These are phyloP conservation scores for Flaveria linearis DNA, from an alignment of 129 eudicot genomes.

Conservation along the genomic window DNA sequence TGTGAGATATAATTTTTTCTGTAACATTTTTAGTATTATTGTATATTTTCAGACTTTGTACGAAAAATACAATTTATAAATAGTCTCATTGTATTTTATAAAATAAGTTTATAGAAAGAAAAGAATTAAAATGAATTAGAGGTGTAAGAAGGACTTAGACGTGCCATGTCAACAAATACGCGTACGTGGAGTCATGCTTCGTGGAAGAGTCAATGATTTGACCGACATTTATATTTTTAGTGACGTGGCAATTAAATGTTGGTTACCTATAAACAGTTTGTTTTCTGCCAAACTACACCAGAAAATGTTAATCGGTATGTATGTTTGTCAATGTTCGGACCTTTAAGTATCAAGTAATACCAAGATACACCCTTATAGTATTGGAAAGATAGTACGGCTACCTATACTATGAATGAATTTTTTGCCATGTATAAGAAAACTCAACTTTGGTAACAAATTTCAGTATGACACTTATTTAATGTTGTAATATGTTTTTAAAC, in stretches of 20 bases:
- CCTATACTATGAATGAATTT: not conserved
- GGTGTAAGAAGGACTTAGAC: not conserved
- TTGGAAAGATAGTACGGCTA: not conserved
- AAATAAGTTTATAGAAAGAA: not conserved
- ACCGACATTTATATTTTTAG: not conserved
- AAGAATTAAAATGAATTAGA: not conserved
- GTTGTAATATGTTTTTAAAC: not conserved
- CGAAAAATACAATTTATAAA: too few species aligned
- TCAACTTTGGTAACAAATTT: not conserved
- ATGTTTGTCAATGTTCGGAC: not conserved
- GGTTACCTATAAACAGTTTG: slow-evolving; percentile 4
- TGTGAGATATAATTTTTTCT: too few species aligned
- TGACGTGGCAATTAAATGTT: slow-evolving; percentile 2
- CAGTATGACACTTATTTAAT: not conserved
- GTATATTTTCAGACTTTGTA: too few species aligned
- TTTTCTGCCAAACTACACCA: not conserved
- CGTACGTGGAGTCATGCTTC: slow-evolving; percentile 4
- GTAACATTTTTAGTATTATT: too few species aligned
- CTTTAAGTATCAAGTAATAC: not conserved
- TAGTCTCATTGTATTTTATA: too few species aligned
- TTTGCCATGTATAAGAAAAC: not conserved
- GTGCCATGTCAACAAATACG: slow-evolving; percentile 5
- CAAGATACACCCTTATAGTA: not conserved
- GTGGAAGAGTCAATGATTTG: slow-evolving; percentile 7
- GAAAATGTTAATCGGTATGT: not conserved